phyloP scores from a whole-genome alignment of 2,329 filamentous ascomycete species.

The Raffaelea albimanens region DNA sequence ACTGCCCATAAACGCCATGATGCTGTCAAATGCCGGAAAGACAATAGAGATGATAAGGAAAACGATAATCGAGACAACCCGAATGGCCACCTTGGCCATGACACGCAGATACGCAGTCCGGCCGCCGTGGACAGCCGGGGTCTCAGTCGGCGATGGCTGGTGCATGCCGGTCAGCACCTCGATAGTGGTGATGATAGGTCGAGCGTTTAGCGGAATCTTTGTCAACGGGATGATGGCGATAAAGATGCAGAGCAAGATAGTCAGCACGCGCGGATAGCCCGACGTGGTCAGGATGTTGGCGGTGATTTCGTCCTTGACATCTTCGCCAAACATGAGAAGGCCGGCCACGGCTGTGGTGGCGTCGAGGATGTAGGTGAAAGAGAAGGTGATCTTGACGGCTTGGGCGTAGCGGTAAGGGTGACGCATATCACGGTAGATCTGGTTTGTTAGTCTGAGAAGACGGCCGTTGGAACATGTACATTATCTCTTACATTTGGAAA shows the following conservation, averaged over 20 bases:
- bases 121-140: conserved; percentile 41
- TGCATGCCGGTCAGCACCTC: conserved; percentile 75
- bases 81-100: conserved; percentile 49
- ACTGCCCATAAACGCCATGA: conserved; percentile 85
- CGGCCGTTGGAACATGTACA: no score
- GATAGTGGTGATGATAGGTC: conserved; percentile 76
- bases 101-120: conserved; percentile 48
- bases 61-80: conserved; percentile 56
- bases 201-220: conserved; percentile 84
- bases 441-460: no score
- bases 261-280: conserved; percentile 65
- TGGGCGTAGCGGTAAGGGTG: conserved; percentile 70
- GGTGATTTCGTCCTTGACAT: conserved; percentile 81
- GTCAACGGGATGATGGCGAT: conserved; percentile 90
- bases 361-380: conserved; percentile 58
- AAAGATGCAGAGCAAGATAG: conserved; percentile 73
- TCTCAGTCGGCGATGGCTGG: conserved; percentile 32
- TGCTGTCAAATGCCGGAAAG: conserved; percentile 73
- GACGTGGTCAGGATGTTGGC: conserved; percentile 71
- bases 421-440: conserved; percentile 55
- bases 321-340: conserved; percentile 88
- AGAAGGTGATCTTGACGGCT: conserved; percentile 18
- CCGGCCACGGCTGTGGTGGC: conserved; percentile 73
- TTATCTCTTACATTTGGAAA: conserved; percentile 84
- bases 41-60: conserved; percentile 65